Percentiles rank a stretch among this genome's conserved stretches.
These are phyloP conservation scores for Syzygium aromaticum DNA, from an alignment of 345 rosid genomes.

Conservation along the genomic window DNA sequence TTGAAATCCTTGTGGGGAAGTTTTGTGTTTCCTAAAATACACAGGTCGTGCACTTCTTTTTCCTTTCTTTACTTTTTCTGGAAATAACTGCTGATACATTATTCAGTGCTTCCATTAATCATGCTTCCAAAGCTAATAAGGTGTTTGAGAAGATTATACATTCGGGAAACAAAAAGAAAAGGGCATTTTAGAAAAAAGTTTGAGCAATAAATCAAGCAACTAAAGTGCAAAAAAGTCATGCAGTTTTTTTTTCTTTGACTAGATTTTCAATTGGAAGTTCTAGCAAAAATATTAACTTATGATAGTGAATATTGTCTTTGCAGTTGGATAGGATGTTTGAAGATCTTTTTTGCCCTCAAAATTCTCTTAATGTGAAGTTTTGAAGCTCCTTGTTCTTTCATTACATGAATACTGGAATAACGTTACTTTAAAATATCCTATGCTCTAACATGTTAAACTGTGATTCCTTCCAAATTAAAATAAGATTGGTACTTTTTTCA, in stretches of 20 bases:
- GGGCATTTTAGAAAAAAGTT: background rate
- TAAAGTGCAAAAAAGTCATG: background rate
- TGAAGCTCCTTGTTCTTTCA: background rate
- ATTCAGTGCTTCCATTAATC: background rate
- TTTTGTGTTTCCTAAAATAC: background rate
- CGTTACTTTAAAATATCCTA: background rate
- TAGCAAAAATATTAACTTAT: background rate
- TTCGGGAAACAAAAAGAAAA: background rate
- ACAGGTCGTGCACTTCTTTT: background rate
- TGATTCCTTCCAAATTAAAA: background rate
- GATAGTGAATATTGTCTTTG: background rate
- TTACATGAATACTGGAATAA: background rate
- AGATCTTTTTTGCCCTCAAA: background rate
- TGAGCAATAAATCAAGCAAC: background rate
- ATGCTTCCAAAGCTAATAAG: background rate
- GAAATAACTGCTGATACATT: background rate
- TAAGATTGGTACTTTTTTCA: slow-evolving; percentile 14
- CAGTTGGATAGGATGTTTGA: background rate
- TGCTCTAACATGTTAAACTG: background rate
- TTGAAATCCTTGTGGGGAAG: background rate
- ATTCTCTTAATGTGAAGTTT: background rate
- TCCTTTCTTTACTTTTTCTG: background rate
- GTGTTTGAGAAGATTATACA: background rate
- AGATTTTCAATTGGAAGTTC: background rate
- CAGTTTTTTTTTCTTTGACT: background rate